Base-by-base conservation (phyloP, 768 basidiomycete species). In the Panaeolus cyanescens region DNA sequence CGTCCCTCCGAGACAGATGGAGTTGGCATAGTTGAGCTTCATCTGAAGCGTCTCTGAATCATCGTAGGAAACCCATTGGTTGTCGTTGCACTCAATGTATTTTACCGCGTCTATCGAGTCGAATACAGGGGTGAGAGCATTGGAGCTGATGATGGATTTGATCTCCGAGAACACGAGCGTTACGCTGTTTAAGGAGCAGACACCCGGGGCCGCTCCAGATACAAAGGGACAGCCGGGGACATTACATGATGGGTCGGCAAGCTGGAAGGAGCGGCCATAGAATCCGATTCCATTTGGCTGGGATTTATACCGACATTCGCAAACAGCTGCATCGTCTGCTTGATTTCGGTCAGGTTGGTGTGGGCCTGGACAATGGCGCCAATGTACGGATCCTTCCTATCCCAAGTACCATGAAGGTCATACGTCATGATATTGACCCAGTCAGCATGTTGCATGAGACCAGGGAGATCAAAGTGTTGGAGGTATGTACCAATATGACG, bases 401-500 rank as follows among this genome's bases (percentile, higher is more conserved):
- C 68, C 68, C 68, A 70, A 15, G 63, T 42, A 10, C 67, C 67
- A 33, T 67, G 66, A 37, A 69, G 40, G 56, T 69, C 67, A 50
- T 66, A 61, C 20, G 63, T 42, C 67, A 68, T 68, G 42, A 68
- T 32, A 34, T 68, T 68, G 36, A 68, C 54, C 67, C 67, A 68
- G 59, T 66, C 58, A 1, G 59, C 42, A 15, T 56, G 37, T 39
- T 66, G 39, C 42, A 36, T 54, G 30, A 68, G 28, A 10, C 50
- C 25, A n/a, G n/a, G n/a, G n/a, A n/a, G n/a, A n/a, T n/a, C n/a
- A n/a, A n/a, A n/a, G n/a, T n/a, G n/a, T n/a, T n/a, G n/a, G n/a
- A n/a, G n/a, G n/a, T n/a, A n/a, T n/a, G n/a, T n/a, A n/a, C n/a
- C n/a, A n/a, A n/a, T n/a, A n/a, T n/a, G n/a, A n/a, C n/a, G n/a